Evolutionary conservation across 2,329 filamentous ascomycete species (phyloP), one percentile per base, ranked within the genome.

Genomic region (Colletotrichum sp.): DNA sequence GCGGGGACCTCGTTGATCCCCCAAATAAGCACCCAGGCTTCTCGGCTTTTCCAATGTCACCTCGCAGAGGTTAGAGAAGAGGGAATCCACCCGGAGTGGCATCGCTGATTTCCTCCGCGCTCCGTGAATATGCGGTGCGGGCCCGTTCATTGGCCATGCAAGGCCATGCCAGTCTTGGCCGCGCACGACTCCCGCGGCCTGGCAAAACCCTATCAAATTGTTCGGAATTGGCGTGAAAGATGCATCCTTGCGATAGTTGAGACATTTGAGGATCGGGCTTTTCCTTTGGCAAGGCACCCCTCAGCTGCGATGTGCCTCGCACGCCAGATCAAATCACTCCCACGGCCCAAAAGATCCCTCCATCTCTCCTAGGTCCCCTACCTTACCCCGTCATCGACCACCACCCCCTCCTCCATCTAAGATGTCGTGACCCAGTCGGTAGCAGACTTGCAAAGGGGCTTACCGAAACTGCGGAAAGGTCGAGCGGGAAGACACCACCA

Each of bases 181-280:
- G 44, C 70, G 32, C 26, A n/a, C 39, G 32, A 13, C 62, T 15
- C 52, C 16, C 26, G 34, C 32, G 24, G 30, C 32, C 66, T 39
- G n/a, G n/a, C n/a, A 30, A 55, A 66, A 71, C 48, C 68, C 60
- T 71, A 65, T 74, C 59, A 74, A 12, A 64, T 74, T 65, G n/a
- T 48, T 65, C n/a, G 13, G 18, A 70, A 44, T 64, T 39, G 32
- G n/a, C 59, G 15, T 59, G 18, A 48, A 30, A 16, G 59, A 22
- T n/a, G 10, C 44, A 75, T 30, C 72, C 72, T 67, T 71, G 68
- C 18, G 48, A 22, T 22, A 24, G 9, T 62, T 75, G 60, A 67
- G 68, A 55, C 22, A 69, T 36, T 62, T 16, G 36, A 75, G 28
- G 62, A 16, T 24, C 48, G 26, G 34, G 16, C 13, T 16, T 28